Evolutionary conservation across 2,329 filamentous ascomycete genomes (phyloP), one percentile per base, ranked within the genome.

Genomic region (Xenoacremonium recifei): DNA sequence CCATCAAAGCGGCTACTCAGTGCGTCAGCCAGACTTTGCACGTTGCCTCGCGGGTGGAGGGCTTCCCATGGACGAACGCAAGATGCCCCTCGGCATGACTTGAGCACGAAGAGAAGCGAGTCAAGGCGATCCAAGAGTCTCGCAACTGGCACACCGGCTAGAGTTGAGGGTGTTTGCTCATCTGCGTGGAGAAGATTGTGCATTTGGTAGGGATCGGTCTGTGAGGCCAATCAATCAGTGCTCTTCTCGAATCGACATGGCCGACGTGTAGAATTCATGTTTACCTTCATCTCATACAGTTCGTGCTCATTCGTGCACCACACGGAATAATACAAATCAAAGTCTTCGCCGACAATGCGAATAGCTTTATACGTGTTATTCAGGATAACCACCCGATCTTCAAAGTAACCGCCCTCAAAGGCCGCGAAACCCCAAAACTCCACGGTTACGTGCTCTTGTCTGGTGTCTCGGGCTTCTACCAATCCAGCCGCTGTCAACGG

Each of bases 91-190:
- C 75, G 73, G 65, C 79, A 84, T 2, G 76, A 76, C 63, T 84
- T 84, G 35, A 79, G 68, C 2, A 82, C 76, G 36, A 83, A 66
- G 10, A 83, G 64, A 1, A 84, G 67, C 2, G 78, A 67, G 49
- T 84, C 79, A 0, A 84, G 67, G 5, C 77, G 71, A n/a, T 66
- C 58, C 13, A 73, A 53, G 3, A 15, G 17, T 68, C 7, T 58
- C 37, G 1, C 72, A 49, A 13, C 64, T 55, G 10, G 60, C 51
- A 5, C 63, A 64, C 6, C 68, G 53, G n/a, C 70, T 42, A 2
- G 33, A 49, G 2, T 37, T 10, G 44, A 19, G 9, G 33, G 29
- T 4, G 30, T 27, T 21, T 51, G 49, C 9, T 55, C 49, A 0
- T 37, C 5, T 31, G 51, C 49, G 6, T 61, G 44, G 2, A 63